Evolutionary conservation across 345 rosid species (phyloP).

Genomic region (Orychophragmus violaceus): DNA sequence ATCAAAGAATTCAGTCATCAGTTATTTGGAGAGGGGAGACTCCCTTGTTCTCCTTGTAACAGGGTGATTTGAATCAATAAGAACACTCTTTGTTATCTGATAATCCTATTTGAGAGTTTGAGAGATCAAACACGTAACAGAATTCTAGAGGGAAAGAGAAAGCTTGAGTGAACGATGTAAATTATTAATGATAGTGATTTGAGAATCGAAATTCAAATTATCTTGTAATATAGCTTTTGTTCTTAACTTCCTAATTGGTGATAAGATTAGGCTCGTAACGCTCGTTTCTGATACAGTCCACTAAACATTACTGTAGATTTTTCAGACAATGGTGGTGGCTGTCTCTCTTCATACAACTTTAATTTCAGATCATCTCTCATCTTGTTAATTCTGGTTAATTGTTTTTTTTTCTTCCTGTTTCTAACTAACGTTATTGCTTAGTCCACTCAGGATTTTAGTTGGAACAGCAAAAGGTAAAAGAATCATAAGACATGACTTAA

Average conservation of each 20-base stretch:
- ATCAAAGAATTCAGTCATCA: no score
- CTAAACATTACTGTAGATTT: not conserved
- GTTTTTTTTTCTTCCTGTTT: not conserved
- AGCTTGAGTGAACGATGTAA: not conserved
- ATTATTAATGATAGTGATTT: not conserved
- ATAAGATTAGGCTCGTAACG: no score
- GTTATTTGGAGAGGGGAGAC: no score
- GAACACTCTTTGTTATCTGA: no score
- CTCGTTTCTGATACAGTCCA: not conserved
- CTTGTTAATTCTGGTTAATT: not conserved
- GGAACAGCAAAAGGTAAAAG: conserved; percentile 12
- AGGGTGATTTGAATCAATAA: no score
- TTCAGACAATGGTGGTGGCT: not conserved
- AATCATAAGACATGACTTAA: conserved; percentile 11
- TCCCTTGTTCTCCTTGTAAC: no score
- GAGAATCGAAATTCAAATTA: not conserved
- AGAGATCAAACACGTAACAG: no score
- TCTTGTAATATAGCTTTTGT: no score
- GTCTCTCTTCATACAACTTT: not conserved
- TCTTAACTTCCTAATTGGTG: no score
- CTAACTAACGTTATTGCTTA: conserved; percentile 1
- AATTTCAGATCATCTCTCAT: not conserved
- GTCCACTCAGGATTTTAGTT: conserved; percentile 27
- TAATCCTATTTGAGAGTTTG: no score
- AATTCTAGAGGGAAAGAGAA: not conserved